phyloP scores from a whole-genome alignment of 805 yeast genomes.

The Barnettozyma siamensis region DNA sequence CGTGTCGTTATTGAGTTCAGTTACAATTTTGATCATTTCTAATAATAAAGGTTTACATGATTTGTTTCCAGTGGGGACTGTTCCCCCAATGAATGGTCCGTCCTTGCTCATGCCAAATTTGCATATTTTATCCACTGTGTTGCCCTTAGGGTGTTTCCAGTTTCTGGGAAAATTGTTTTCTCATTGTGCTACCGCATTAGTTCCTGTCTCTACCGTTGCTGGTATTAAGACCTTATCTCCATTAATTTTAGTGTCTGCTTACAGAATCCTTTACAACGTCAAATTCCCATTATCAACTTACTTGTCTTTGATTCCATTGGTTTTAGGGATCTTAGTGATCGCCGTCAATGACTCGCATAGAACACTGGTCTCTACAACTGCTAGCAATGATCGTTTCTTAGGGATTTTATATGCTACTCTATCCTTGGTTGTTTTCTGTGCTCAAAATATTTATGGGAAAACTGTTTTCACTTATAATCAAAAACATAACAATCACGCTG shows the following conservation, averaged over 20 bases:
- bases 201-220: slow-evolving; percentile 65
- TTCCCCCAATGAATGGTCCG: slow-evolving; percentile 33
- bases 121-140: slow-evolving; percentile 40
- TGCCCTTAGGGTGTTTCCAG: slow-evolving; percentile 64
- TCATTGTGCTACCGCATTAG: slow-evolving; percentile 57
- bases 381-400: slow-evolving; percentile 36
- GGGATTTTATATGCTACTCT: slow-evolving; percentile 68
- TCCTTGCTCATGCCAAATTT: slow-evolving; percentile 30
- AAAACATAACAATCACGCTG: slow-evolving; percentile 20
- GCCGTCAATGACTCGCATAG: slow-evolving; percentile 28
- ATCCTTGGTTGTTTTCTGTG: slow-evolving; percentile 71
- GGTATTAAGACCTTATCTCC: slow-evolving; percentile 68
- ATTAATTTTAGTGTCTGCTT: slow-evolving; percentile 50
- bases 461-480: slow-evolving; percentile 55
- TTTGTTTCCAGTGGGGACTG: slow-evolving; percentile 48
- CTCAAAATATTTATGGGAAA: slow-evolving; percentile 83
- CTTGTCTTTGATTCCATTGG: slow-evolving; percentile 44
- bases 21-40: slow-evolving; percentile 33
- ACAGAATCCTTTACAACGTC: slow-evolving; percentile 45
- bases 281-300: slow-evolving; percentile 45
- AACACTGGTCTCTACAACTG: slow-evolving; percentile 32
- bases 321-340: slow-evolving; percentile 45
- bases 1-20: slow-evolving; percentile 39
- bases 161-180: slow-evolving; percentile 59
- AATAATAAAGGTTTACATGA: slow-evolving; percentile 26